A percentile compares a stretch with the other conserved stretches of the same genome.
These are phyloP conservation scores for Peniophora sp. DNA, from an alignment of 1,284 basidiomycete genomes.

Conservation along the genomic window DNA sequence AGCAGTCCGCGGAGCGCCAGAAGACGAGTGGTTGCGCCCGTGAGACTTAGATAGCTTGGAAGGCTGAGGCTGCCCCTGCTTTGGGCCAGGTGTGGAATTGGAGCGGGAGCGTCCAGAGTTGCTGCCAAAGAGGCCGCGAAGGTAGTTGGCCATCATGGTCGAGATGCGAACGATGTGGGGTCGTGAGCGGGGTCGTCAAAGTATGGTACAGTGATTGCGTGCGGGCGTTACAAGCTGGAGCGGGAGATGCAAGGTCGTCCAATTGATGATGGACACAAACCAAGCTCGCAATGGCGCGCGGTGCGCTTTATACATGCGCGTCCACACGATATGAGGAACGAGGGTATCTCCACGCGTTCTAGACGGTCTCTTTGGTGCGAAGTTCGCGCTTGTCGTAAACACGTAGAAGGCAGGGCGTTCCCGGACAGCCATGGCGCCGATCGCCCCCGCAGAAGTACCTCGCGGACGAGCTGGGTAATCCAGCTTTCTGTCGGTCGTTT, in stretches of 20 bases:
- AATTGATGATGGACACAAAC: background rate
- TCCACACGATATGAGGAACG: background rate
- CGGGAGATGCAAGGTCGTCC: background rate
- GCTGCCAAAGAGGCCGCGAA: slow-evolving; percentile 26
- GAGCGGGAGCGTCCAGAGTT: slow-evolving; percentile 9
- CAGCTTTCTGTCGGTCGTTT: background rate
- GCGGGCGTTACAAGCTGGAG: slow-evolving; percentile 1
- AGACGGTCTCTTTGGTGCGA: background rate
- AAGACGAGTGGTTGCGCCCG: slow-evolving; percentile 3
- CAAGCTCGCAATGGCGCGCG: background rate
- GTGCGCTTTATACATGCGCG: background rate
- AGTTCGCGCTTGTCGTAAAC: background rate
- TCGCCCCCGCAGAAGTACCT: background rate
- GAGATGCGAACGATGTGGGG: background rate
- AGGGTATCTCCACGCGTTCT: background rate
- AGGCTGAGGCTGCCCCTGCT: no score
- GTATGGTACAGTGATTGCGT: slow-evolving; percentile 7
- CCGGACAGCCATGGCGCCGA: background rate
- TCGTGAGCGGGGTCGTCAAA: slow-evolving; percentile 8
- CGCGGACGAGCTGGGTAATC: background rate
- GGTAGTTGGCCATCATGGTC: slow-evolving; percentile 25
- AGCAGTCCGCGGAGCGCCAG: slow-evolving; percentile 9
- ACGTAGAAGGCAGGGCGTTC: background rate
- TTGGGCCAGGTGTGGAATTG: slow-evolving; percentile 10
- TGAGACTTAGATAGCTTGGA: background rate